These are phyloP conservation scores for Starmerella floris DNA, from an alignment of 805 yeast species.

Conservation along the genomic window DNA sequence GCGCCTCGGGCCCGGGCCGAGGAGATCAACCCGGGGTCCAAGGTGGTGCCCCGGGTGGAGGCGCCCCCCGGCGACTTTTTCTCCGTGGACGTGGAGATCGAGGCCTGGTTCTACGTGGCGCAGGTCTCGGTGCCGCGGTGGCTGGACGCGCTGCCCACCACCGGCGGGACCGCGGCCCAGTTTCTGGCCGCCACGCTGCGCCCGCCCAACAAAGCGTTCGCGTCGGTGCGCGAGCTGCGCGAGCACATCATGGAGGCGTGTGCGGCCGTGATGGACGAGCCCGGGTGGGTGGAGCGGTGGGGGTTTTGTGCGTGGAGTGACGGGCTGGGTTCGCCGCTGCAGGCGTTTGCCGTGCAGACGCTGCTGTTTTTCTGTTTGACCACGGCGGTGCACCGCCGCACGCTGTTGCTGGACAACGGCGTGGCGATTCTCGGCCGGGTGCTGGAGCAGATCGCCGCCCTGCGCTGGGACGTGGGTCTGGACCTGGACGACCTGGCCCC, in stretches of 20 bases:
- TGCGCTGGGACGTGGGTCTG: slow-evolving; percentile 16
- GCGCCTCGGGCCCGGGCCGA: slow-evolving; percentile 21
- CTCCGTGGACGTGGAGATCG: slow-evolving; percentile 15
- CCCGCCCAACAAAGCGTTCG: background rate
- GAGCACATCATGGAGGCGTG: background rate
- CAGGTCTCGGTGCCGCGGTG: background rate
- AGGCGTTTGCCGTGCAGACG: slow-evolving; percentile 4
- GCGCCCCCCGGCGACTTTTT: slow-evolving; percentile 13
- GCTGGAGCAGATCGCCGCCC: slow-evolving; percentile 9
- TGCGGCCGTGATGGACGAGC: background rate
- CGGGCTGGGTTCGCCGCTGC: background rate
- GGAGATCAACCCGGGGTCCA: slow-evolving; percentile 18
- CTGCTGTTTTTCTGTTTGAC: slow-evolving; percentile 8
- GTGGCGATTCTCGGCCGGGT: slow-evolving; percentile 7
- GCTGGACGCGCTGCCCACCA: background rate
- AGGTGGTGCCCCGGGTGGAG: slow-evolving; percentile 19
- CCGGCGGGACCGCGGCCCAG: background rate
- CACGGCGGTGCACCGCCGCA: background rate
- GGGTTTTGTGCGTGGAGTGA: too few species aligned
- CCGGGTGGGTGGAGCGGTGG: slow-evolving; percentile 1
- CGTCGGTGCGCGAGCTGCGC: background rate
- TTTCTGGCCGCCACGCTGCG: background rate
- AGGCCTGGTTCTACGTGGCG: slow-evolving; percentile 12
- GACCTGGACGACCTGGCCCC: slow-evolving; percentile 2
- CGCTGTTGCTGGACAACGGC: slow-evolving; percentile 6